Conservation (phyloP, 176 grass and related monocot genomes). For the Puya raimondii region DNA sequence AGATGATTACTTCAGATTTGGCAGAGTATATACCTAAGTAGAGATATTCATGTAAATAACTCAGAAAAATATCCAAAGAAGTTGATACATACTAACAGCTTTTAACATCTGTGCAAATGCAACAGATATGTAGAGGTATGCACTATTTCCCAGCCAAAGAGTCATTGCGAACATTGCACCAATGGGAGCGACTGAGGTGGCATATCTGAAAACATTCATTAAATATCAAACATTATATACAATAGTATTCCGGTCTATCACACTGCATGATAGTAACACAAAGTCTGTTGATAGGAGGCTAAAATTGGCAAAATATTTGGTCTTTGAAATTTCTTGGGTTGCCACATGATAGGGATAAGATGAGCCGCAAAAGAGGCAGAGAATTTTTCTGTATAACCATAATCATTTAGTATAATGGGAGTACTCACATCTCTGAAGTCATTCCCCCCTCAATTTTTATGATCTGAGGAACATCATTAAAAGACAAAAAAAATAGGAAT, state of each 20-base stretch:
- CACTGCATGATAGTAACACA: neutral
- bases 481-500: constrained; percentile 10
- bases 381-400: constrained; percentile 8
- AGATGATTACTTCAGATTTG: no score
- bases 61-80: neutral
- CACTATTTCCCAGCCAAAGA: constrained; percentile 95
- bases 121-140: constrained; percentile 98
- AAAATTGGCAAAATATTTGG: neutral
- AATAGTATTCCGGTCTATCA: neutral
- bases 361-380: neutral
- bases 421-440: constrained; percentile 88
- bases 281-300: neutral
- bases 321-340: neutral
- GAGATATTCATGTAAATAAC: no score
- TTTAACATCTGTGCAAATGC: constrained; percentile 99
- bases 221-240: neutral
- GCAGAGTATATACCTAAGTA: no score
- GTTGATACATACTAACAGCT: constrained; percentile 71
- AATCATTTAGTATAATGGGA: constrained; percentile 16
- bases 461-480: constrained; percentile 55
- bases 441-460: constrained; percentile 97
- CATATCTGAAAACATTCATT: constrained; percentile 60
- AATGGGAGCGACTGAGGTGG: constrained; percentile 90
- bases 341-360: neutral
- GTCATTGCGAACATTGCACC: constrained; percentile 99